A percentile compares a stretch with the other conserved stretches of the same genome.
Conservation (phyloP, 176 grass and related monocot species). For the Aegilops sharonensis region DNA sequence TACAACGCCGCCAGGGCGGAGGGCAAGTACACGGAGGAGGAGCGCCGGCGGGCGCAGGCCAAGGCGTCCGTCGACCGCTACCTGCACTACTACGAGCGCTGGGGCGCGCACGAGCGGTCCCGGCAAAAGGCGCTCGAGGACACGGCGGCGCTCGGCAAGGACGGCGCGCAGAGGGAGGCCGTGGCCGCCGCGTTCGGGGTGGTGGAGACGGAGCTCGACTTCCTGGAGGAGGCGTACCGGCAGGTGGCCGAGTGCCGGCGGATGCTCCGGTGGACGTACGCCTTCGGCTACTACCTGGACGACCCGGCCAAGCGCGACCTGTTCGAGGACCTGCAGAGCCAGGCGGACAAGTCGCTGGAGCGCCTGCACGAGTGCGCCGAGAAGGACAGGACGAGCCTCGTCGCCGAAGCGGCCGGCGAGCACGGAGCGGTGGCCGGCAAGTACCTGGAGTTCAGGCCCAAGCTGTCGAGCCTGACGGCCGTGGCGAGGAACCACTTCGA, state of each 20-base stretch:
- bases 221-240: conserved; percentile 10
- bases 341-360: conserved; percentile 23
- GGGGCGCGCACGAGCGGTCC: conserved; percentile 23
- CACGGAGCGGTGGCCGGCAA: background rate
- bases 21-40: background rate
- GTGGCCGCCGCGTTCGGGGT: background rate
- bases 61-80: conserved; percentile 29
- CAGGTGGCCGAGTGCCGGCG: conserved; percentile 34
- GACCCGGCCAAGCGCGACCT: background rate
- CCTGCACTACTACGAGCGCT: conserved; percentile 38
- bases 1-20: conserved; percentile 29
- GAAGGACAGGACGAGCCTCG: background rate
- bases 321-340: background rate
- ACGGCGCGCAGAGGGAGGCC: background rate
- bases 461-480: background rate
- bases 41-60: conserved; percentile 8
- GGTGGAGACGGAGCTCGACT: background rate
- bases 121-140: background rate
- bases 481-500: background rate
- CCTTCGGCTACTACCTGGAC: conserved; percentile 9
- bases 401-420: background rate
- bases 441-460: background rate
- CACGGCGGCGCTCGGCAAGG: background rate
- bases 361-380: conserved; percentile 25
- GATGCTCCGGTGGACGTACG: conserved; percentile 23